Conservation (phyloP, 1,284 basidiomycete species). For the Cystobasidium sp. region DNA sequence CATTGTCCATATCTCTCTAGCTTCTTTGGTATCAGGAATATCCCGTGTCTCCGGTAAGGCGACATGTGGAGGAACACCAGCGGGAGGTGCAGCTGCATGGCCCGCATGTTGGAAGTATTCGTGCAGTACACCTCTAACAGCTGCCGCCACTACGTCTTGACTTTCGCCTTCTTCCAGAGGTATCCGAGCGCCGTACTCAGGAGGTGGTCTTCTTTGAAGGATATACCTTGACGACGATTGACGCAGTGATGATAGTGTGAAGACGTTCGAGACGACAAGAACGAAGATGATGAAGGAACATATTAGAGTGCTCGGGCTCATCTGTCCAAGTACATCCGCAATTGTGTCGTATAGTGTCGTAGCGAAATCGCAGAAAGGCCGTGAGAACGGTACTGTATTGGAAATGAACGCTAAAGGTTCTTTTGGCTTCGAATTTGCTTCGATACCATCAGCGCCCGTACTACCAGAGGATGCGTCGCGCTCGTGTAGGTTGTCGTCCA, state of each 20-base stretch:
- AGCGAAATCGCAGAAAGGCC: slow-evolving; percentile 37
- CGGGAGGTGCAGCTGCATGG: not conserved
- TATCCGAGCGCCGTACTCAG: slow-evolving; percentile 45
- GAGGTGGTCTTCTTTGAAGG: slow-evolving; percentile 27
- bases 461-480: not conserved
- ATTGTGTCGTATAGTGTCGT: slow-evolving; percentile 36
- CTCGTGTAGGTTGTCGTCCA: not conserved
- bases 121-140: slow-evolving; percentile 55
- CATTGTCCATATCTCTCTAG: slow-evolving; percentile 21
- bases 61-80: not conserved
- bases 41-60: not conserved
- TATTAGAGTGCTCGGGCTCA: slow-evolving; percentile 44
- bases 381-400: slow-evolving; percentile 12
- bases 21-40: slow-evolving; percentile 8
- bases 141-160: slow-evolving; percentile 54
- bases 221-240: slow-evolving; percentile 20
- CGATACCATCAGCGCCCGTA: not conserved
- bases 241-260: slow-evolving; percentile 49
- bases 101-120: slow-evolving; percentile 50
- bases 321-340: slow-evolving; percentile 24
- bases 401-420: slow-evolving; percentile 23
- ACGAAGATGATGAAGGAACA: slow-evolving; percentile 53
- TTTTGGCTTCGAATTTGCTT: not conserved
- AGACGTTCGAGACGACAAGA: slow-evolving; percentile 57
- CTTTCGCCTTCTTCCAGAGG: slow-evolving; percentile 43